phyloP scores from a whole-genome alignment of 306 rosid species.

The Neltuma alba region DNA sequence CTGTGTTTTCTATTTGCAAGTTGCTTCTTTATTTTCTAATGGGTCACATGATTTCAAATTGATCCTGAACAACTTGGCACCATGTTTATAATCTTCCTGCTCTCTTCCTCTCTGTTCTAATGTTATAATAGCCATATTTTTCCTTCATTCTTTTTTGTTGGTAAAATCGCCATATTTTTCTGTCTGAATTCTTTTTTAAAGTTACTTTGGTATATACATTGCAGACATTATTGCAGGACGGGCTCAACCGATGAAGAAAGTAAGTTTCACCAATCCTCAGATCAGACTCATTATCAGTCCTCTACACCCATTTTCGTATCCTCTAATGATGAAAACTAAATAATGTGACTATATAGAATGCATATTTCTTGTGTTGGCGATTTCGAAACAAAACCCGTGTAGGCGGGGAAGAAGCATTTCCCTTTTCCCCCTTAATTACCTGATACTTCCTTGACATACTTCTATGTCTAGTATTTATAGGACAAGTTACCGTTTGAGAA shows the following conservation, averaged over 20 bases:
- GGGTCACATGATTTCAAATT: conserved; percentile 1
- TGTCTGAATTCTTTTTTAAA: conserved; percentile 20
- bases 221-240: conserved; percentile 80
- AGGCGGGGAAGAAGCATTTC: background rate
- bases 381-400: conserved; percentile 1
- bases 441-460: background rate
- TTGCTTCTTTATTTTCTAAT: conserved; percentile 22
- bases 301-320: conserved; percentile 23
- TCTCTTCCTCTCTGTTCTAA: background rate
- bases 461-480: background rate
- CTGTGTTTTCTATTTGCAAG: conserved; percentile 39
- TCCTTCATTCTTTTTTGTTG: background rate
- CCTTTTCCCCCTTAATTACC: background rate
- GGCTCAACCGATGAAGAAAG: conserved; percentile 80
- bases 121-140: conserved; percentile 1
- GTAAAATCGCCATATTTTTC: background rate
- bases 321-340: background rate
- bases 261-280: conserved; percentile 40
- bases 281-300: conserved; percentile 2
- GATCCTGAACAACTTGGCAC: conserved; percentile 3
- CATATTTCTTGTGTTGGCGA: background rate
- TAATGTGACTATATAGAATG: background rate
- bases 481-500: background rate
- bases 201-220: conserved; percentile 28
- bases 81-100: conserved; percentile 1